Conservation (phyloP, 164 flowering plant species). For the Kingdonia uniflora region DNA sequence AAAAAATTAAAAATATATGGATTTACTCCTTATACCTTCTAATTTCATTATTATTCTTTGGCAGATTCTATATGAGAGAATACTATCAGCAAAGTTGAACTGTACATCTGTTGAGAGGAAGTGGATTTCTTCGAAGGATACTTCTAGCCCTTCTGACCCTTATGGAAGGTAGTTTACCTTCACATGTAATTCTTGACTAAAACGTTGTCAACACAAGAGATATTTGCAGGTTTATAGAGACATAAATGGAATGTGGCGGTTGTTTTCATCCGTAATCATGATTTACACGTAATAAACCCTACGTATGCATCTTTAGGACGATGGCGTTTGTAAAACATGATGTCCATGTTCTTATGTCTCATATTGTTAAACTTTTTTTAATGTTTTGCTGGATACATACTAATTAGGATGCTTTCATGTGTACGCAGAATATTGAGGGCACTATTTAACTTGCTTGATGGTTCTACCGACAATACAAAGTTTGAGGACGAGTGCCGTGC, state of each 20-base stretch:
- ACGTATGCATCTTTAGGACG: too few species aligned
- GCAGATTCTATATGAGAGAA: conserved; percentile 87
- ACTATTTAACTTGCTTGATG: conserved; percentile 75
- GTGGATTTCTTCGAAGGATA: conserved; percentile 53
- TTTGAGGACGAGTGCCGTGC: conserved; percentile 98
- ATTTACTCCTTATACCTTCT: neutral
- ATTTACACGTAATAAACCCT: too few species aligned
- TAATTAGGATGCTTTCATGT: neutral
- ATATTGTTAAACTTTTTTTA: too few species aligned
- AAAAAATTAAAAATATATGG: neutral
- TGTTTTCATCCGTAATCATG: too few species aligned
- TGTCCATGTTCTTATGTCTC: too few species aligned
- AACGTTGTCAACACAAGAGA: neutral
- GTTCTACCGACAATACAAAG: conserved; percentile 82
- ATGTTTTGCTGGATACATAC: too few species aligned
- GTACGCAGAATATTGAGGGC: conserved; percentile 67
- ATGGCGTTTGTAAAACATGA: too few species aligned
- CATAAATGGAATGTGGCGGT: too few species aligned
- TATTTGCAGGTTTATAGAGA: too few species aligned
- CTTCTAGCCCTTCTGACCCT: conserved; percentile 35
- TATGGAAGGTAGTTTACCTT: conserved; percentile 54
- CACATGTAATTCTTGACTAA: neutral
- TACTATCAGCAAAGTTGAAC: conserved; percentile 71
- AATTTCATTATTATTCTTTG: neutral
- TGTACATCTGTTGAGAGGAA: conserved; percentile 61